These are phyloP conservation scores for Penicillium parvum DNA, from an alignment of 495 filamentous ascomycete species.

Conservation along the genomic window DNA sequence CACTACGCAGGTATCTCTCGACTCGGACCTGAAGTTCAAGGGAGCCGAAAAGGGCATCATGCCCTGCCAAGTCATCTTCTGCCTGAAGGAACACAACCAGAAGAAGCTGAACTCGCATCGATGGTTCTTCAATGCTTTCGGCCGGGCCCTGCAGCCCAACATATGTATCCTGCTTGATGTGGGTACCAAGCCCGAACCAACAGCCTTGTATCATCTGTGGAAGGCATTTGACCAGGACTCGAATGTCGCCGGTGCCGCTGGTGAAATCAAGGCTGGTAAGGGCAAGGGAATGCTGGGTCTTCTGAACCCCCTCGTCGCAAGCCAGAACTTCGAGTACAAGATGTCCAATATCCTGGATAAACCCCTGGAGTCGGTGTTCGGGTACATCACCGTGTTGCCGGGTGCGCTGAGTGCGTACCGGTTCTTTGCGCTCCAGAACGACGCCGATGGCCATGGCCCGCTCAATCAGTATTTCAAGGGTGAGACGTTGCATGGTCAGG, in stretches of 20 bases:
- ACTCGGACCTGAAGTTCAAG: conserved; percentile 95
- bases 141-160: conserved; percentile 86
- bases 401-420: conserved; percentile 94
- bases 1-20: conserved; percentile 94
- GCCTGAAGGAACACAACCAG: conserved; percentile 94
- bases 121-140: conserved; percentile 99
- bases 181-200: conserved; percentile 81
- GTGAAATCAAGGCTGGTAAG: conserved; percentile 95
- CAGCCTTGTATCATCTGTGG: conserved; percentile 95
- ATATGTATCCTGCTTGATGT: conserved; percentile 96
- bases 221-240: conserved; percentile 98
- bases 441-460: conserved; percentile 90
- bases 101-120: conserved; percentile 98
- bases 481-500: conserved; percentile 92
- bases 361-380: conserved; percentile 93
- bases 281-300: conserved; percentile 77
- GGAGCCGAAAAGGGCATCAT: conserved; percentile 98
- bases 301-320: conserved; percentile 90
- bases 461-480: conserved; percentile 99
- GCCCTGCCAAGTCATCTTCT: conserved; percentile 98
- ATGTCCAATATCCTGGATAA: conserved; percentile 99
- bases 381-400: conserved; percentile 94
- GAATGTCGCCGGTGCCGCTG: conserved; percentile 91
- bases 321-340: conserved; percentile 99
- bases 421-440: conserved; percentile 96